Conservation (phyloP, 2,329 filamentous ascomycete species). For the Fusarium keratoplasticum region DNA sequence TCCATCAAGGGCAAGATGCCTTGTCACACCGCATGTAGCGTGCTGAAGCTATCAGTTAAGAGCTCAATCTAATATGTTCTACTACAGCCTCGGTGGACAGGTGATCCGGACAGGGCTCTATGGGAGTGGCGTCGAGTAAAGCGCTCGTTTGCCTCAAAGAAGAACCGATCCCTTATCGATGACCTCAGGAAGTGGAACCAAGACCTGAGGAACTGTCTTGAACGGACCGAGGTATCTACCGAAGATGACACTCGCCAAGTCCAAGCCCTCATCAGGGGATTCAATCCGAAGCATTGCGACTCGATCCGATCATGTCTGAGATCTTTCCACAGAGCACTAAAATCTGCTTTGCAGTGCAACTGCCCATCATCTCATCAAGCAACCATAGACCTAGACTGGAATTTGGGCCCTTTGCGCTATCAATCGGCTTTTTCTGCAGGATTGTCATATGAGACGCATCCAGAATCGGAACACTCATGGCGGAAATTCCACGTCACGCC, state of each 20-base stretch:
- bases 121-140: not conserved
- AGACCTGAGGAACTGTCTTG: not conserved
- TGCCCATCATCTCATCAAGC: not conserved
- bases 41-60: not conserved
- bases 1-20: not conserved
- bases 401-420: not conserved
- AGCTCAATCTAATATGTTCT: not conserved
- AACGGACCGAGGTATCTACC: not conserved
- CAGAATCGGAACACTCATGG: not conserved
- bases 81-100: not conserved
- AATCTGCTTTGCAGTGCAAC: not conserved
- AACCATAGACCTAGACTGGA: not conserved
- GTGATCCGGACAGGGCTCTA: not conserved
- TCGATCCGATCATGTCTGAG: not conserved
- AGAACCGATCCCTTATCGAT: not conserved
- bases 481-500: not conserved
- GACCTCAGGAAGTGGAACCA: not conserved
- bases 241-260: not conserved
- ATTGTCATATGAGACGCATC: not conserved
- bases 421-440: not conserved
- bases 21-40: not conserved
- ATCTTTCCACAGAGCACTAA: not conserved
- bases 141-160: not conserved
- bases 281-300: not conserved
- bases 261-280: not conserved